Evolutionary conservation across 2,329 filamentous ascomycete species (phyloP).

Genomic region (Colletotrichum tanaceti): DNA sequence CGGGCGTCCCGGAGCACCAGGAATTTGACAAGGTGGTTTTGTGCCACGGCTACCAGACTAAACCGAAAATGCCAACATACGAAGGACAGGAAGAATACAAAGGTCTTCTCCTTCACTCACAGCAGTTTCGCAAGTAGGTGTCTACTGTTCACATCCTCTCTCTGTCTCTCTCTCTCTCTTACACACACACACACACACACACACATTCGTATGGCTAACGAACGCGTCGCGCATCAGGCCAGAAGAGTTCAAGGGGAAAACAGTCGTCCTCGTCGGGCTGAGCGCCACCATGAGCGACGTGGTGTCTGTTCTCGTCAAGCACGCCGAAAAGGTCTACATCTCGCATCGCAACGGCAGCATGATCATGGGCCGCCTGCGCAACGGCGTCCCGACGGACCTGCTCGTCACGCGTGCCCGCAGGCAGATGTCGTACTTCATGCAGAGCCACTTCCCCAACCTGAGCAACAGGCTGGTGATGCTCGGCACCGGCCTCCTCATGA

Average conservation of each 20-base stretch:
- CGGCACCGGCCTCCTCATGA: conserved; percentile 24
- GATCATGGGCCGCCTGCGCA: conserved; percentile 48
- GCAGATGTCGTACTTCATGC: conserved; percentile 47
- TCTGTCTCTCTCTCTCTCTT: too few relatives aligned
- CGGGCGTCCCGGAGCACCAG: conserved; percentile 42
- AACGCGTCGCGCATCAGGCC: conserved; percentile 40
- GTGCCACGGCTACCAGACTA: conserved; percentile 49
- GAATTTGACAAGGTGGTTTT: conserved; percentile 55
- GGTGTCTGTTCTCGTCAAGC: conserved; percentile 49
- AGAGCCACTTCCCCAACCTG: conserved; percentile 38
- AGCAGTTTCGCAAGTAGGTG: conserved; percentile 49
- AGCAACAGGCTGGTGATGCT: conserved; percentile 37
- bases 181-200: not conserved
- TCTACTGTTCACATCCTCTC: not conserved
- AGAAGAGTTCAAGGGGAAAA: conserved; percentile 53
- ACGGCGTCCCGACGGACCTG: conserved; percentile 52
- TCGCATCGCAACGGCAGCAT: conserved; percentile 54
- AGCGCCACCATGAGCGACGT: conserved; percentile 54
- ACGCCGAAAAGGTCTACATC: conserved; percentile 54
- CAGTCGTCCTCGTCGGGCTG: conserved; percentile 57
- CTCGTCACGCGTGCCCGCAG: conserved; percentile 49
- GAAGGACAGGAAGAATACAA: conserved; percentile 52
- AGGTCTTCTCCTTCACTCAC: conserved; percentile 54
- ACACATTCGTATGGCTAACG: conserved; percentile 25
- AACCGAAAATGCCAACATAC: conserved; percentile 51